These are phyloP conservation scores for Mentha longifolia DNA, from an alignment of 257 asterid genomes.

Conservation along the genomic window DNA sequence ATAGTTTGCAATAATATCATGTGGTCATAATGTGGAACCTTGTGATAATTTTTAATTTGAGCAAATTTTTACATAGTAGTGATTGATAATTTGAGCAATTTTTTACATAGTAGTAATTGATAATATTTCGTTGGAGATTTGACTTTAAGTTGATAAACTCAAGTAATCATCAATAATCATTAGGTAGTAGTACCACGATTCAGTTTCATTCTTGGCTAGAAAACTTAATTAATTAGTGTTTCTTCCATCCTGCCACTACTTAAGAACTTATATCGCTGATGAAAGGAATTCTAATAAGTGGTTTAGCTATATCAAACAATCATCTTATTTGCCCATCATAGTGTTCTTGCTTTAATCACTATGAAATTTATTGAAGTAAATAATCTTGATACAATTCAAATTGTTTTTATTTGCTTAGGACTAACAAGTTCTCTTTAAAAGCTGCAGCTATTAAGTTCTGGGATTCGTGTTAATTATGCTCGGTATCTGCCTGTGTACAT, in stretches of 20 bases:
- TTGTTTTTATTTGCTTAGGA: slow-evolving; percentile 6
- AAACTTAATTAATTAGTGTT: neutral
- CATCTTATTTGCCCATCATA: neutral
- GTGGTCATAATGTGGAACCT: neutral
- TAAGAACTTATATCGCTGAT: neutral
- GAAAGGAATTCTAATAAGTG: neutral
- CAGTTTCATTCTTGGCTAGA: neutral
- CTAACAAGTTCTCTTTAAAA: neutral
- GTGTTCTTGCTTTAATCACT: neutral
- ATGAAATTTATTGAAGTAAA: neutral
- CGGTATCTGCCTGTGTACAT: neutral
- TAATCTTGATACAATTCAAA: neutral
- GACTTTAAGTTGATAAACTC: neutral
- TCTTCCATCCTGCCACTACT: neutral
- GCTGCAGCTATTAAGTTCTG: neutral
- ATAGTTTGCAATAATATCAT: neutral
- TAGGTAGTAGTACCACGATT: neutral
- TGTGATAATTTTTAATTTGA: neutral
- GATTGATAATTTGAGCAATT: neutral
- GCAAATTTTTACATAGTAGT: neutral
- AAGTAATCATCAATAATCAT: neutral
- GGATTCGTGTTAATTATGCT: neutral
- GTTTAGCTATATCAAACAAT: neutral
- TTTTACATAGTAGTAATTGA: neutral
- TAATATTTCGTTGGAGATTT: neutral